A percentile compares a stretch with the other conserved stretches of the same genome.
Evolutionary conservation across 768 basidiomycete genomes (phyloP).

Genomic region (Leccinum rimulosum): DNA sequence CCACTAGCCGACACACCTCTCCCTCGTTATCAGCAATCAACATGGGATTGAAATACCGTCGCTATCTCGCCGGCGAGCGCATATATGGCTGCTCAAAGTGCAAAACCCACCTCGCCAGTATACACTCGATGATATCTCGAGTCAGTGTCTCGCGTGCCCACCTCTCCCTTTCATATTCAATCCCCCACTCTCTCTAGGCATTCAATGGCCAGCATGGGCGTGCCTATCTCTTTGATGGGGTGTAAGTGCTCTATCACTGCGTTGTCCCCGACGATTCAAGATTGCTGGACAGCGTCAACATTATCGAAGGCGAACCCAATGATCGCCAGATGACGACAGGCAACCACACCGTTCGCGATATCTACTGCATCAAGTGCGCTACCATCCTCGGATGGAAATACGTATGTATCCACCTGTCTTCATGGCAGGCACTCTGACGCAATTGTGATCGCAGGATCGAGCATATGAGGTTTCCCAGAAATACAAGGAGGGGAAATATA

Average conservation of each 20-base stretch:
- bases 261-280: slow-evolving; percentile 10
- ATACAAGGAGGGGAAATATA: slow-evolving; percentile 98
- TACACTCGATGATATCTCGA: slow-evolving; percentile 87
- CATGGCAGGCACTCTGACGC: slow-evolving; percentile 1
- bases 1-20: neutral
- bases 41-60: slow-evolving; percentile 91
- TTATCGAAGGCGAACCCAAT: slow-evolving; percentile 83
- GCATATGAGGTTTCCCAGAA: slow-evolving; percentile 89
- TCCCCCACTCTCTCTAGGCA: slow-evolving; percentile 51
- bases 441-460: slow-evolving; percentile 60
- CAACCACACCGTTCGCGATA: slow-evolving; percentile 93
- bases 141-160: slow-evolving; percentile 41
- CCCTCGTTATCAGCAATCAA: neutral
- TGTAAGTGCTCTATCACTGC: slow-evolving; percentile 54
- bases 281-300: slow-evolving; percentile 68
- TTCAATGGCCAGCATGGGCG: slow-evolving; percentile 97
- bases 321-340: slow-evolving; percentile 98
- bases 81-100: slow-evolving; percentile 88
- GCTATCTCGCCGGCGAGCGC: slow-evolving; percentile 79
- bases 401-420: slow-evolving; percentile 39
- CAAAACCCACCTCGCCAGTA: slow-evolving; percentile 88
- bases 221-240: slow-evolving; percentile 90
- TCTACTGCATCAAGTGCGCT: slow-evolving; percentile 89
- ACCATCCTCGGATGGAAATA: slow-evolving; percentile 97
- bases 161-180: slow-evolving; percentile 10